Evolutionary conservation across 106 monocot species (phyloP).

Genomic region (Dioscorea dumetorum): DNA sequence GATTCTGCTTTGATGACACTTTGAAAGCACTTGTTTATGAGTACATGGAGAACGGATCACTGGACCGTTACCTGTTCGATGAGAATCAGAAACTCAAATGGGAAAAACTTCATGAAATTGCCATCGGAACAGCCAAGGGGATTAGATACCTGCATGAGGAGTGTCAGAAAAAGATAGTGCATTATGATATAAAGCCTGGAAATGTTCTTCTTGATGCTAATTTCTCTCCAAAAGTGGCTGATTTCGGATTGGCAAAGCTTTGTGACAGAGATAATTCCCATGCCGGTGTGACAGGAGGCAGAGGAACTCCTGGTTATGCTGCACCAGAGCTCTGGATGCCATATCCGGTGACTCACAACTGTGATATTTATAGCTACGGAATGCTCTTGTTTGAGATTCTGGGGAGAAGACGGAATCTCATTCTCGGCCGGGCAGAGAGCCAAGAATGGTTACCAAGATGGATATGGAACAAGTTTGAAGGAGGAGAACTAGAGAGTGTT

Average conservation of each 20-base stretch:
- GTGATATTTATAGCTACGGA: slow-evolving; percentile 39
- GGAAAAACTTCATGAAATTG: not conserved
- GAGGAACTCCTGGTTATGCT: slow-evolving; percentile 35
- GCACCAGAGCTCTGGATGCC: slow-evolving; percentile 45
- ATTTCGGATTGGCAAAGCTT: slow-evolving; percentile 20
- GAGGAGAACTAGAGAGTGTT: slow-evolving; percentile 11
- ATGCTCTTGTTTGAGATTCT: slow-evolving; percentile 43
- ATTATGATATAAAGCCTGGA: slow-evolving; percentile 16
- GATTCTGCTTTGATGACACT: not conserved
- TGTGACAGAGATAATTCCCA: slow-evolving; percentile 6
- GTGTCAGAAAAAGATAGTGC: slow-evolving; percentile 6
- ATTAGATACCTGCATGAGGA: slow-evolving; percentile 18
- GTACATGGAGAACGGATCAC: slow-evolving; percentile 18
- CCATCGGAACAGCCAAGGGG: slow-evolving; percentile 9
- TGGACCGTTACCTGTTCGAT: slow-evolving; percentile 10
- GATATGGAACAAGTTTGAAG: slow-evolving; percentile 29
- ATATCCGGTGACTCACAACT: slow-evolving; percentile 23
- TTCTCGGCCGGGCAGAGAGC: slow-evolving; percentile 2
- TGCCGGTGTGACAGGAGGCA: not conserved
- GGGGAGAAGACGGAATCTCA: slow-evolving; percentile 22
- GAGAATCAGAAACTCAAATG: not conserved
- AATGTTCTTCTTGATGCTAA: slow-evolving; percentile 14
- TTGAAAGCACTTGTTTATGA: not conserved
- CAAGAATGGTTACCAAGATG: slow-evolving; percentile 40
- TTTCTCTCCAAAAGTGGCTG: slow-evolving; percentile 15